Conservation (phyloP, 75 land plant species). For the Azolla pinnata region DNA sequence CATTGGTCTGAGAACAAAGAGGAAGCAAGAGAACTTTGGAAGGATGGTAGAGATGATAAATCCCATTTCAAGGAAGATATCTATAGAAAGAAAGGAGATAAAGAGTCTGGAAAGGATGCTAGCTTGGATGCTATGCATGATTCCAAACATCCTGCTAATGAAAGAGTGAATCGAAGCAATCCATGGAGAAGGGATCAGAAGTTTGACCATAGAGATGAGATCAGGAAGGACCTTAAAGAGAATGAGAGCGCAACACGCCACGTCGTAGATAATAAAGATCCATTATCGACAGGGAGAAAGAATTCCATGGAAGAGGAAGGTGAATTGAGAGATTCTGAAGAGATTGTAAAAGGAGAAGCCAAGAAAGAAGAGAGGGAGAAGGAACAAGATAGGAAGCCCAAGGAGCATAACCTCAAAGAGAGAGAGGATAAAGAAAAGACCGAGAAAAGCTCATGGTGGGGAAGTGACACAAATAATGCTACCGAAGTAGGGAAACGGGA, state of each 20-base stretch:
- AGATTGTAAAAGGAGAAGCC: slow-evolving; percentile 38
- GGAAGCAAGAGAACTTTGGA: too few species aligned
- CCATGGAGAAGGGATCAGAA: neutral
- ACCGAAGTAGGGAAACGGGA: slow-evolving; percentile 34
- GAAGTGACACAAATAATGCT: neutral
- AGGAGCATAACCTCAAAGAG: slow-evolving; percentile 47
- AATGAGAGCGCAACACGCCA: neutral
- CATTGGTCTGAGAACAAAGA: too few species aligned
- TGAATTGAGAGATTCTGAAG: slow-evolving; percentile 26
- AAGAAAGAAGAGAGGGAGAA: slow-evolving; percentile 48
- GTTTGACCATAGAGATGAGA: too few species aligned
- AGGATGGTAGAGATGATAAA: neutral
- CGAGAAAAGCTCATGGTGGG: slow-evolving; percentile 10
- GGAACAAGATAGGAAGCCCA: slow-evolving; percentile 66
- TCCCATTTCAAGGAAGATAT: neutral
- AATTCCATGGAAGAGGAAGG: slow-evolving; percentile 25
- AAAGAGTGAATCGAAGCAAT: neutral
- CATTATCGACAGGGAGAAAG: slow-evolving; percentile 15
- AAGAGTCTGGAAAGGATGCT: neutral
- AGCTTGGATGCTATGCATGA: neutral
- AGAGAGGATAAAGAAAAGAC: slow-evolving; percentile 50
- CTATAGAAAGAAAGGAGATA: neutral
- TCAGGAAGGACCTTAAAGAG: neutral
- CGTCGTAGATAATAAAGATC: neutral
- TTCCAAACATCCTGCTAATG: too few species aligned